Evolutionary conservation across 2,329 filamentous ascomycete genomes (phyloP), one percentile per base, ranked within the genome.

Genomic region (Scedosporium aurantiacum): DNA sequence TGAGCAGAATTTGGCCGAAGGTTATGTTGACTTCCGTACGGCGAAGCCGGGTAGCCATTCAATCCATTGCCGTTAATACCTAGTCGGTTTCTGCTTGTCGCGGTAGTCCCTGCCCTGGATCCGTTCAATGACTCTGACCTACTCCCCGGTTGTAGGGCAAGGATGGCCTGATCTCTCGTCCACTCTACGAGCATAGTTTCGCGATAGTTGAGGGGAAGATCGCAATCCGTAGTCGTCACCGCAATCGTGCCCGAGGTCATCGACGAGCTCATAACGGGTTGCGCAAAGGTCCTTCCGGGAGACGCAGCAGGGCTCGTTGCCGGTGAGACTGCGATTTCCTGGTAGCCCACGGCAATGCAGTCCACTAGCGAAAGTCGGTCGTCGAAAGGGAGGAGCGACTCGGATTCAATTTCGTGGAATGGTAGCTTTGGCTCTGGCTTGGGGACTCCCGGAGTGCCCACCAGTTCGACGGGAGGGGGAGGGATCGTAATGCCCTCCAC

Each of bases 181-280:
- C 93, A 97, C 57, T 89, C 83, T 21, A 82, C 78, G 62, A 91
- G 76, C 82, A 97, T 89, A 66, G 90, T 82, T 64, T 94, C 89
- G 65, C 82, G 85, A 66, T 91, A 83, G 28, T 78, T 79, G 16
- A 76, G 71, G 0, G 91, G 88, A 2, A 96, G 76, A 62, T 86
- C 80, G n/a, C 75, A 72, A 41, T 79, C 76, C 4, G 69, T 68
- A 23, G 77, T 70, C 60, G 70, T 63, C 1, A 73, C 69, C 7
- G 57, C 63, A 18, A 61, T 52, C 10, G 74, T 74, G 60, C 68
- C 75, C 28, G 69, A 70, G 69, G 68, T 78, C 66, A 77, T 71
- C 64, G 69, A 76, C 60, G 73, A 80, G 57, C 78, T 80, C 16
- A 89, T 73, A 4, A 87, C 79, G 0, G 87, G 86, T 47, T 86